Conservation (phyloP, 768 basidiomycete species). For the Termitomyces titanicus region DNA sequence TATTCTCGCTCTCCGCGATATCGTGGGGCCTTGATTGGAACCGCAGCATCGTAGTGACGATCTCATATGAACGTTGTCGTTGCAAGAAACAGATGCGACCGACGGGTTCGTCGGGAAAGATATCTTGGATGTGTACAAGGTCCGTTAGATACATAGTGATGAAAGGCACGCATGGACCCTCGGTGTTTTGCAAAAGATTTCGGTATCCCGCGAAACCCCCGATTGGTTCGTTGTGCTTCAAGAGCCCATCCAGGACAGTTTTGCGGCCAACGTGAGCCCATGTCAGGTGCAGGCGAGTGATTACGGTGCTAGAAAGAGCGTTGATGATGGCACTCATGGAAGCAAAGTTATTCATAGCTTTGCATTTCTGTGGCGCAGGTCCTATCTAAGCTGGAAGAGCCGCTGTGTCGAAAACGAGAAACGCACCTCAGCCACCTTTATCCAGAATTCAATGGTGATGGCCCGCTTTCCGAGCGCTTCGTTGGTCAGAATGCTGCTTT, state of each 20-base stretch:
- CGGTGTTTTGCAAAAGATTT: constrained; percentile 39
- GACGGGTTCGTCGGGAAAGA: constrained; percentile 36
- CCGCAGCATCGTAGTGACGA: constrained; percentile 50
- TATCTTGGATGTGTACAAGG: constrained; percentile 52
- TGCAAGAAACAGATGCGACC: constrained; percentile 48
- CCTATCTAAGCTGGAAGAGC: background rate
- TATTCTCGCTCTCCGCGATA: constrained; percentile 42
- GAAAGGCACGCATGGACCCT: constrained; percentile 65
- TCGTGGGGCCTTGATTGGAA: constrained; percentile 52
- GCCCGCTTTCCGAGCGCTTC: constrained; percentile 51
- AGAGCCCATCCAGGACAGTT: constrained; percentile 46
- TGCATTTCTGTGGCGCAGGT: constrained; percentile 50
- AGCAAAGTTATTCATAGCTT: constrained; percentile 57
- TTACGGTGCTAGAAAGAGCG: constrained; percentile 56
- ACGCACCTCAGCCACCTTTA: constrained; percentile 70
- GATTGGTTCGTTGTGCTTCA: constrained; percentile 55
- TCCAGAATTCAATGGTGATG: constrained; percentile 67
- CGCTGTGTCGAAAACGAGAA: background rate
- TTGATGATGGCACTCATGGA: constrained; percentile 66
- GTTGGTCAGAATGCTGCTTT: constrained; percentile 51
- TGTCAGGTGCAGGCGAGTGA: constrained; percentile 55
- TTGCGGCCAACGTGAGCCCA: constrained; percentile 62
- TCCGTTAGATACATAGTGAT: constrained; percentile 61
- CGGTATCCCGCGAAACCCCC: constrained; percentile 59
- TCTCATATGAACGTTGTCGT: constrained; percentile 54